These are phyloP conservation scores for Calonectria ilicicola DNA, from an alignment of 2,329 filamentous ascomycete genomes.

Conservation along the genomic window DNA sequence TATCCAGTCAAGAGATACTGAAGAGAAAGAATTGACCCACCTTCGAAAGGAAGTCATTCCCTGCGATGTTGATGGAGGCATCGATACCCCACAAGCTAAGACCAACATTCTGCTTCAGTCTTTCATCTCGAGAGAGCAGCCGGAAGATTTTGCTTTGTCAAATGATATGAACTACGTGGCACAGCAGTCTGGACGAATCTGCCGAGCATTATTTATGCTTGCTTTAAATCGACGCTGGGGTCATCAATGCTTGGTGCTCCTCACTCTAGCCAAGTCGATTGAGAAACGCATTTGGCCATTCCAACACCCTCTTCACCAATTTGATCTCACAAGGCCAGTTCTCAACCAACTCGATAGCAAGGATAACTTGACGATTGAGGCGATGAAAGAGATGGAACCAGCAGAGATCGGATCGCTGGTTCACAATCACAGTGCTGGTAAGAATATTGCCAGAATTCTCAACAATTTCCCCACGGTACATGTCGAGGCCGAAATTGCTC, in stretches of 20 bases:
- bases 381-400: conserved; percentile 91
- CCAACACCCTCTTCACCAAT: conserved; percentile 94
- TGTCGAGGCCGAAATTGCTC: conserved; percentile 94
- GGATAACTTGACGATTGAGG: conserved; percentile 80
- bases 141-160: conserved; percentile 92
- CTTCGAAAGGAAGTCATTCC: conserved; percentile 78
- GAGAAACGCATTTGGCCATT: conserved; percentile 97
- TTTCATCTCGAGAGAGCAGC: conserved; percentile 87
- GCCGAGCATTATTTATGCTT: conserved; percentile 96
- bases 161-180: conserved; percentile 96
- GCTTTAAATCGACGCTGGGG: conserved; percentile 96
- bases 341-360: conserved; percentile 89
- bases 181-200: conserved; percentile 95
- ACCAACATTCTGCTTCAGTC: conserved; percentile 96
- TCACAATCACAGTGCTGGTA: conserved; percentile 90
- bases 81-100: conserved; percentile 83
- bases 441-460: conserved; percentile 82
- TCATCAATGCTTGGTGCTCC: conserved; percentile 89
- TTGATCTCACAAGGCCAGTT: conserved; percentile 87
- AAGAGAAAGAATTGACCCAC: conserved; percentile 85
- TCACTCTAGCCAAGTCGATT: conserved; percentile 96
- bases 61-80: conserved; percentile 82
- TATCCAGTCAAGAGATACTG: conserved; percentile 90
- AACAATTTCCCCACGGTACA: conserved; percentile 93
- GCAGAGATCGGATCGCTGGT: conserved; percentile 92